Conservation (phyloP, 306 rosid species). For the Nissolia schottii region DNA sequence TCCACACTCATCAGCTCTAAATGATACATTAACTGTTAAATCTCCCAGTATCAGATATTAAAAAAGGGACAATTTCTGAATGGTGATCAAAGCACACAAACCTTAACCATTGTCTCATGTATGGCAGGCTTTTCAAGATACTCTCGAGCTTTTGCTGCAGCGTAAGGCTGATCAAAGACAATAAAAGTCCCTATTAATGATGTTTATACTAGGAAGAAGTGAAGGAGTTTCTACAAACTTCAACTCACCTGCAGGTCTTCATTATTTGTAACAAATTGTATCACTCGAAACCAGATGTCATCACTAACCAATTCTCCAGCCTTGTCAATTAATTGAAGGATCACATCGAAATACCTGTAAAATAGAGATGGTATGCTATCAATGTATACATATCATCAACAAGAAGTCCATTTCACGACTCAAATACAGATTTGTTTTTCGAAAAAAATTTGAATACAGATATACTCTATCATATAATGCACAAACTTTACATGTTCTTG, state of each 20-base stretch:
- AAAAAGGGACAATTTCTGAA: not conserved
- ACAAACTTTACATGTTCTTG: not conserved
- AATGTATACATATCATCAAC: not conserved
- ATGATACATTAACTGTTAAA: not conserved
- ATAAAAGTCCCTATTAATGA: slow-evolving; percentile 31
- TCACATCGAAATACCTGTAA: slow-evolving; percentile 90
- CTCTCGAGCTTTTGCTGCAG: slow-evolving; percentile 93
- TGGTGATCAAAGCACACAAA: slow-evolving; percentile 31
- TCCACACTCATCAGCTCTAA: not conserved
- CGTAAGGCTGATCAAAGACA: slow-evolving; percentile 80
- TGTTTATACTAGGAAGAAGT: slow-evolving; percentile 23
- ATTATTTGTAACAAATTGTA: slow-evolving; percentile 96
- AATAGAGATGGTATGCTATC: slow-evolving; percentile 21
- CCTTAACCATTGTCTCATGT: slow-evolving; percentile 99
- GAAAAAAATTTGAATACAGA: not conserved
- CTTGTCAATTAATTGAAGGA: slow-evolving; percentile 99
- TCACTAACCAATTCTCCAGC: slow-evolving; percentile 99
- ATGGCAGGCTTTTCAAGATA: slow-evolving; percentile 98
- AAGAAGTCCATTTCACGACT: not conserved
- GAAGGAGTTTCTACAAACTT: slow-evolving; percentile 15
- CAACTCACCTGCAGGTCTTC: slow-evolving; percentile 92
- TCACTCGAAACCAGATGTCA: slow-evolving; percentile 99
- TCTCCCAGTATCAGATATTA: not conserved
- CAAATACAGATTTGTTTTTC: not conserved
- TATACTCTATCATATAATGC: not conserved